Evolutionary conservation across 2,329 filamentous ascomycete genomes (phyloP).

Genomic region (Zasmidium citrigriseum): DNA sequence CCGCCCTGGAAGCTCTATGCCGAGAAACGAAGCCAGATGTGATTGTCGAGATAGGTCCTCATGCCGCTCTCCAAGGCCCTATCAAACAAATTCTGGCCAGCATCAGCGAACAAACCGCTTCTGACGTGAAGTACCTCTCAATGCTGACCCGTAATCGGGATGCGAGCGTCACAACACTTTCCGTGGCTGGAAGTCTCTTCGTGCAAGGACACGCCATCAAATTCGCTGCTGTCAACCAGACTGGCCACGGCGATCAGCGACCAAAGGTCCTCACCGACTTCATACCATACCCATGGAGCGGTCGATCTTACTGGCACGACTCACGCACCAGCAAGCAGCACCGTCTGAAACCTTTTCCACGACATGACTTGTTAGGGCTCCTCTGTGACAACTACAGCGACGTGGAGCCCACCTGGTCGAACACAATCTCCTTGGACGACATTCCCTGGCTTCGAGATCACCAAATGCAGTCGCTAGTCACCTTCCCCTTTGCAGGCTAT

Average conservation of each 20-base stretch:
- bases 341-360: neutral
- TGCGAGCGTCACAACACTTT: neutral
- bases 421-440: constrained; percentile 14
- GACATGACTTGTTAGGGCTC: too few species aligned
- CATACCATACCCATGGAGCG: neutral
- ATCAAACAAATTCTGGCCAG: neutral
- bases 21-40: neutral
- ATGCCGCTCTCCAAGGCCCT: constrained; percentile 7
- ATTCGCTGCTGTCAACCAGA: neutral
- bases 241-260: neutral
- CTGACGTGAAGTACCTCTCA: neutral
- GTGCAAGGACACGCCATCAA: too few species aligned
- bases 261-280: neutral
- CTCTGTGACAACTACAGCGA: constrained; percentile 3
- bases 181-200: neutral
- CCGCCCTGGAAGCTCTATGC: neutral
- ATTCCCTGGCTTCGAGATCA: constrained; percentile 38
- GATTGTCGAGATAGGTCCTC: constrained; percentile 10
- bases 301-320: neutral
- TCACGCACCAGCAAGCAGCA: neutral
- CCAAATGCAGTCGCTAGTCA: constrained; percentile 26
- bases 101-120: neutral
- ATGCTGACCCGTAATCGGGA: neutral
- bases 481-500: constrained; percentile 33
- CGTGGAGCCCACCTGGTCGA: constrained; percentile 7